Evolutionary conservation across 179 eudicot species (phyloP).

Genomic region (Silene noctiflora): DNA sequence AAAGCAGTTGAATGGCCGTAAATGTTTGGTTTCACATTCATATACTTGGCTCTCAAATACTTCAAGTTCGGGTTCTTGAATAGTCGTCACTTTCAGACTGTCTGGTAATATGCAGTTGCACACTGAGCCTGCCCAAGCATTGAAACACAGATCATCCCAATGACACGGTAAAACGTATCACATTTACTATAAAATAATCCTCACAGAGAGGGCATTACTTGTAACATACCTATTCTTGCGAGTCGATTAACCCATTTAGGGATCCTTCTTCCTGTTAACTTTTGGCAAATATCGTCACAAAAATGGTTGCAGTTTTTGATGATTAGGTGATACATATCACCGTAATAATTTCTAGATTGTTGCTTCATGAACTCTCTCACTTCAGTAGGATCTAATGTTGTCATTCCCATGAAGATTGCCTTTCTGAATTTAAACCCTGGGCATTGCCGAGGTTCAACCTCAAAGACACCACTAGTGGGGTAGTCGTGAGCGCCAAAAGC

Average conservation of each 20-base stretch:
- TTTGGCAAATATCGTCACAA: slow-evolving; percentile 76
- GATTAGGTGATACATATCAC: slow-evolving; percentile 87
- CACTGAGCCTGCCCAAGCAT: slow-evolving; percentile 49
- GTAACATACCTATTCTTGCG: slow-evolving; percentile 74
- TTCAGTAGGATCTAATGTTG: slow-evolving; percentile 55
- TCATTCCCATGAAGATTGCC: slow-evolving; percentile 78
- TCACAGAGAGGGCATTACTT: background rate
- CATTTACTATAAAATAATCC: background rate
- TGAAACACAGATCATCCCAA: background rate
- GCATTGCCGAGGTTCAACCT: slow-evolving; percentile 95
- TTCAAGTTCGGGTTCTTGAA: slow-evolving; percentile 36
- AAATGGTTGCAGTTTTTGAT: slow-evolving; percentile 94
- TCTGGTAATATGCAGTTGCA: slow-evolving; percentile 83
- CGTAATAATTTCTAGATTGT: slow-evolving; percentile 68
- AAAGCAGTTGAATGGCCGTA: slow-evolving; percentile 35
- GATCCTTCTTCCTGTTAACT: slow-evolving; percentile 72
- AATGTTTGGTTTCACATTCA: slow-evolving; percentile 37
- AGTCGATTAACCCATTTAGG: slow-evolving; percentile 96
- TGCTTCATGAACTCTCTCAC: slow-evolving; percentile 85
- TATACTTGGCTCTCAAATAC: slow-evolving; percentile 19
- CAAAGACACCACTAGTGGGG: slow-evolving; percentile 92
- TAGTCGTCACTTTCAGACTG: slow-evolving; percentile 51
- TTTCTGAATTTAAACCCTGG: slow-evolving; percentile 94
- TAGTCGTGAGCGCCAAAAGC: slow-evolving; percentile 98
- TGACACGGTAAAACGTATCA: background rate